These are phyloP conservation scores for Hemisphaericaspora lyxosophila DNA, from an alignment of 1,139 yeast genomes.

Conservation along the genomic window DNA sequence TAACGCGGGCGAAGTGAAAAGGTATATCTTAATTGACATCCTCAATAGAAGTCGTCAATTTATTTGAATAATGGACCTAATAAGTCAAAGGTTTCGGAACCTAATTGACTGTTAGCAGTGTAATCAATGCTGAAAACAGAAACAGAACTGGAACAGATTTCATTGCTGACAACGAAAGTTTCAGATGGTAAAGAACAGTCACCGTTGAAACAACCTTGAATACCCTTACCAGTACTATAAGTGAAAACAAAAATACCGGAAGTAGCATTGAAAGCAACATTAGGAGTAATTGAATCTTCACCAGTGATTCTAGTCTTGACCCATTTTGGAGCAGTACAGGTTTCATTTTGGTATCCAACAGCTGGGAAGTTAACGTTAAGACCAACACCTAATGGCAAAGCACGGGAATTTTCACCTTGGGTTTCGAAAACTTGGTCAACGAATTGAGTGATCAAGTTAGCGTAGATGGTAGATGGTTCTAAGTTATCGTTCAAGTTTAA, in stretches of 20 bases:
- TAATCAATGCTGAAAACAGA: conserved; percentile 44
- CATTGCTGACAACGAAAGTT: conserved; percentile 22
- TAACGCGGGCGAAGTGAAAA: too few species aligned
- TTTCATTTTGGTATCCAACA: conserved; percentile 36
- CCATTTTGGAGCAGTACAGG: conserved; percentile 36
- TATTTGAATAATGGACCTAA: background rate
- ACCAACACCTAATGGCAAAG: conserved; percentile 43
- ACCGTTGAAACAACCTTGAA: conserved; percentile 32
- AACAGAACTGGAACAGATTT: conserved; percentile 34
- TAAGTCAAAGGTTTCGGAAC: background rate
- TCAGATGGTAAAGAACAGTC: conserved; percentile 40
- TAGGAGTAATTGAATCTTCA: conserved; percentile 26
- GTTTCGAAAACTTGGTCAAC: conserved; percentile 32
- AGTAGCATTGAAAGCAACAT: conserved; percentile 32
- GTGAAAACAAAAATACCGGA: conserved; percentile 22
- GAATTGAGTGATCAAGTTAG: conserved; percentile 31
- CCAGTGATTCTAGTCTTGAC: conserved; percentile 41
- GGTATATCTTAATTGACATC: too few species aligned
- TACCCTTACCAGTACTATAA: conserved; percentile 18
- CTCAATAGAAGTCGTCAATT: too few species aligned
- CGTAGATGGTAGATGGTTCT: conserved; percentile 38
- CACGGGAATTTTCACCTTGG: conserved; percentile 30
- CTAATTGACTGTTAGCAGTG: conserved; percentile 29
- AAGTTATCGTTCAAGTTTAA: conserved; percentile 31
- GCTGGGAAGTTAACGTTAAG: conserved; percentile 42